phyloP scores from a whole-genome alignment of 2,329 filamentous ascomycete genomes.

The Nothophaeocryptopus gaeumannii region DNA sequence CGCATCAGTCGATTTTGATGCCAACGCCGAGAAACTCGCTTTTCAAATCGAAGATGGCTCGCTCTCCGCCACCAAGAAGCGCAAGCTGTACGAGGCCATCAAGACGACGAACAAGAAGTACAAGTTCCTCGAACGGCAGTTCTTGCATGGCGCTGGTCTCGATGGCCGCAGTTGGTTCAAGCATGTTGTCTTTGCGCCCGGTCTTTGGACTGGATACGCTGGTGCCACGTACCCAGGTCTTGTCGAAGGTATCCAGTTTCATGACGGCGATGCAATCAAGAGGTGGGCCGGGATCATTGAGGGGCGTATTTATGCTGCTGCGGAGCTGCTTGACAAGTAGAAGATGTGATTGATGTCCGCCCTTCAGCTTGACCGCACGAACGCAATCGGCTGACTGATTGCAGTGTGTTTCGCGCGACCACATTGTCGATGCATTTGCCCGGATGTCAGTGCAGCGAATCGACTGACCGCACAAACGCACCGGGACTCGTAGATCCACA shows the following conservation, averaged over 20 bases:
- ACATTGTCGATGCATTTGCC: too few species aligned
- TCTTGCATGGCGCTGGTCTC: constrained; percentile 71
- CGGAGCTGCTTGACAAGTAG: constrained; percentile 14
- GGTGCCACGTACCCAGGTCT: constrained; percentile 67
- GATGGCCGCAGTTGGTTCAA: constrained; percentile 87
- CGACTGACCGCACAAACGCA: too few species aligned
- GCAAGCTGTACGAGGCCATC: constrained; percentile 48
- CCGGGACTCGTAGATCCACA: too few species aligned
- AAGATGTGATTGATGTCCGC: not conserved
- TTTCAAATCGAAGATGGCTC: constrained; percentile 42
- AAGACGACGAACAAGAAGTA: constrained; percentile 72
- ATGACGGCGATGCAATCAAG: constrained; percentile 38
- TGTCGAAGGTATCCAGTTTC: constrained; percentile 58
- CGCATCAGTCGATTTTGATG: constrained; percentile 53
- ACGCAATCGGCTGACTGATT: too few species aligned
- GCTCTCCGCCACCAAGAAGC: constrained; percentile 47
- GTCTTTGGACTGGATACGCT: constrained; percentile 85
- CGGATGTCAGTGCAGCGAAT: too few species aligned
- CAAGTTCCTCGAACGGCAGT: constrained; percentile 77
- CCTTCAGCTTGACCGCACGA: too few species aligned
- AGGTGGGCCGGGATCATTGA: constrained; percentile 46
- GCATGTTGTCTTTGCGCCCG: constrained; percentile 89
- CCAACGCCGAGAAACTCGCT: constrained; percentile 40
- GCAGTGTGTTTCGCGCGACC: too few species aligned
- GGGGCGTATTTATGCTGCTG: constrained; percentile 27